Conservation (phyloP, 1,284 basidiomycete genomes). For the Sporisorium reilianum region DNA sequence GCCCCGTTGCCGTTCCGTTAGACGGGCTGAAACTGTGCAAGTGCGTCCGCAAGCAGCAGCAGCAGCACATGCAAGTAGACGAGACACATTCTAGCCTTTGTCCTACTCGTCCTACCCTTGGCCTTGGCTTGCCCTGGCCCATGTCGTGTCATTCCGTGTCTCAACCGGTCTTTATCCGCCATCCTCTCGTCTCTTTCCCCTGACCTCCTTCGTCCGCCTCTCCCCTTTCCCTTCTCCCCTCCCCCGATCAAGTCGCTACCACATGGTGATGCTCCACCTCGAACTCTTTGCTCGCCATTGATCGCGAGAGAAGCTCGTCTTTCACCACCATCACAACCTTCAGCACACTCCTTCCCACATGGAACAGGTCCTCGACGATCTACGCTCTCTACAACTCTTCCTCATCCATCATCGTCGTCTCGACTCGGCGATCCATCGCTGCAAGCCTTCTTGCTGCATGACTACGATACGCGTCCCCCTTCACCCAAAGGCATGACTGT, state of each 20-base stretch:
- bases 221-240: neutral
- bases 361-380: too few relatives aligned
- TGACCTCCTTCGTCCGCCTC: neutral
- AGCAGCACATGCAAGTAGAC: neutral
- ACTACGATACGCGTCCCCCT: neutral
- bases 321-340: conserved; percentile 5
- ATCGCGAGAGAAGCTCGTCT: conserved; percentile 9
- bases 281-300: conserved; percentile 4
- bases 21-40: neutral
- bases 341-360: neutral
- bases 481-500: conserved; percentile 40
- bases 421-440: too few relatives aligned
- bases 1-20: neutral
- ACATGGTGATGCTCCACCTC: conserved; percentile 10
- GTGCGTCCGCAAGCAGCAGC: neutral
- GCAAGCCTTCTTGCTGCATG: neutral
- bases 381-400: too few relatives aligned
- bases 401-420: too few relatives aligned
- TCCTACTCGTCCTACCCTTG: too few relatives aligned
- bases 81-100: conserved; percentile 8
- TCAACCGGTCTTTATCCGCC: neutral
- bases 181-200: neutral
- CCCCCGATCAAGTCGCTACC: neutral
- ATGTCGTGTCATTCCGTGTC: neutral
- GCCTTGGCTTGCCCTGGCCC: too few relatives aligned